Base-by-base conservation (phyloP, 331 rosid genomes). In the Prunus yedoensis region DNA sequence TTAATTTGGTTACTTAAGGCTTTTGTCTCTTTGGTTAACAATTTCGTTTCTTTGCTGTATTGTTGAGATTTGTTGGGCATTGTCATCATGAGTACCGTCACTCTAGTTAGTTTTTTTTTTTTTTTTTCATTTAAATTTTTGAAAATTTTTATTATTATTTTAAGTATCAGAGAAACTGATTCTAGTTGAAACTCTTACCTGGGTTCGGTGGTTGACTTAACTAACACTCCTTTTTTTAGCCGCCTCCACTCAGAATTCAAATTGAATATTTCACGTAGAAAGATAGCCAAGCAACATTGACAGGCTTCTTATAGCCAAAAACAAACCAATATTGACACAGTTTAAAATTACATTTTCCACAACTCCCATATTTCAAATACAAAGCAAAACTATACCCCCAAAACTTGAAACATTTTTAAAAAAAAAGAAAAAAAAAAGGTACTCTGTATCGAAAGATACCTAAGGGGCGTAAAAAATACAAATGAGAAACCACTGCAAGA, bases 341-440 rank as follows among this genome's bases (percentile, higher is more conserved):
- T 30, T 66, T 1, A 5, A 57, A 67, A 58, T 73, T 62, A 23
- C 59, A 58, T 25, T 35, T 35, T 18, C 16, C 69, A 14, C 57
- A 68, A 67, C 59, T 28, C 5, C 27, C 25, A 41, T 4, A 18
- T 25, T 52, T 52, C 10, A 41, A 65, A 65, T 77, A 79, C 52
- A 68, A 20, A 49, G 74, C 79, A 75, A 8, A 60, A 50, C 77
- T 85, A 76, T 58, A 85, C 82, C 77, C 68, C 77, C 14, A 4
- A 63, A 13, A 43, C 25, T 15, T 51, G 6, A 47, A 38, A 38
- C 43, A 38, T 6, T 1, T 23, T 23, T 1, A 23, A 1, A 35
- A 6, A 35, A 5, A 6, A 5, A 5, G 0, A 5, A 6, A 56
- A 20, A 59, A 52, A 73, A 8, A 4, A 45, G 12, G 49, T 20